A percentile compares a stretch with the other conserved stretches of the same genome.
Evolutionary conservation across 2,329 filamentous ascomycete genomes (phyloP).

Genomic region (Xylaria sp.): DNA sequence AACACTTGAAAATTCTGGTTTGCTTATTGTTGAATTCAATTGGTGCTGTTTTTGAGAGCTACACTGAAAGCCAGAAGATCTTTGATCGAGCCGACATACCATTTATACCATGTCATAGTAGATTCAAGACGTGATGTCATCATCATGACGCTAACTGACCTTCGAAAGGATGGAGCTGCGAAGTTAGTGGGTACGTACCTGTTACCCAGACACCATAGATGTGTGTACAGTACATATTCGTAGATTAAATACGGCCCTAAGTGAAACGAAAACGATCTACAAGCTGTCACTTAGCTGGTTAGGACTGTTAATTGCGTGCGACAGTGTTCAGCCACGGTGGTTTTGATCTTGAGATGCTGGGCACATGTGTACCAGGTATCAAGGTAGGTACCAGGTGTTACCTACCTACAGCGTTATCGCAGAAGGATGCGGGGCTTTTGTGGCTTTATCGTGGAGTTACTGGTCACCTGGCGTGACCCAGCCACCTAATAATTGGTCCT

Average conservation of each 20-base stretch:
- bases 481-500: slow-evolving; percentile 29
- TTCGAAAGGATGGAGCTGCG: slow-evolving; percentile 8
- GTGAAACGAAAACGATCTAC: too few species aligned
- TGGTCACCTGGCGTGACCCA: slow-evolving; percentile 35
- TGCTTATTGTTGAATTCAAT: neutral
- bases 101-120: slow-evolving; percentile 9
- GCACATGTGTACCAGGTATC: neutral
- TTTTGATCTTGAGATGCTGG: neutral
- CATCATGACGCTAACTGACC: slow-evolving; percentile 30
- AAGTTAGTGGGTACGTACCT: neutral
- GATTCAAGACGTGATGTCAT: slow-evolving; percentile 36
- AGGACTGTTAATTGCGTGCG: neutral
- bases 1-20: neutral
- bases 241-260: neutral
- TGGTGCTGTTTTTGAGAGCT: neutral
- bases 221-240: too few species aligned
- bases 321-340: neutral
- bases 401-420: too few species aligned
- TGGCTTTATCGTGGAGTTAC: slow-evolving; percentile 32
- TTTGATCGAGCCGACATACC: neutral
- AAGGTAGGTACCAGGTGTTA: neutral
- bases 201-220: too few species aligned
- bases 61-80: neutral
- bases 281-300: neutral
- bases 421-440: slow-evolving; percentile 25